A percentile compares a stretch with the other conserved stretches of the same genome.
These are phyloP conservation scores for Guadua angustifolia DNA, from an alignment of 176 grass and related monocot genomes.

Conservation along the genomic window DNA sequence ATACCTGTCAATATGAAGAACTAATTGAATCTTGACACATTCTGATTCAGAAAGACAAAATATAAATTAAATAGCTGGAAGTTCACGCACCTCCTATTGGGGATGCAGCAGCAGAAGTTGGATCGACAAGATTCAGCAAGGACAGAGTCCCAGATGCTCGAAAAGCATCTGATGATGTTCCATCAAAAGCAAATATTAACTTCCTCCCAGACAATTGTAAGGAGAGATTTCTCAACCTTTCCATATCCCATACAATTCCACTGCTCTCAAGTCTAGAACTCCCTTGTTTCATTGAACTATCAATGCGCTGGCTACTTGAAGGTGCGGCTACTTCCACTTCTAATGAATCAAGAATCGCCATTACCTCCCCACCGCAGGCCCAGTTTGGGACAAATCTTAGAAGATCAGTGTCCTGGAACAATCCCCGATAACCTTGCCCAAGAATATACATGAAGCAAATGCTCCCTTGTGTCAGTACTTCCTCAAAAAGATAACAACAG, in stretches of 20 bases:
- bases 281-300: slow-evolving; percentile 82
- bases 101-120: slow-evolving; percentile 96
- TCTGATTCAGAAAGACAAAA: slow-evolving; percentile 47
- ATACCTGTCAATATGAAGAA: slow-evolving; percentile 72
- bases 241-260: slow-evolving; percentile 98
- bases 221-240: slow-evolving; percentile 82
- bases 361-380: slow-evolving; percentile 89
- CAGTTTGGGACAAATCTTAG: slow-evolving; percentile 87
- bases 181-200: slow-evolving; percentile 99
- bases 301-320: slow-evolving; percentile 72
- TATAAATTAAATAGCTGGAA: slow-evolving; percentile 43
- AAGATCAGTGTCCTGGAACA: slow-evolving; percentile 97
- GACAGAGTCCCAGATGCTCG: slow-evolving; percentile 93
- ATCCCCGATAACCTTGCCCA: slow-evolving; percentile 86
- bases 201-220: slow-evolving; percentile 89
- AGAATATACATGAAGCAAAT: slow-evolving; percentile 99
- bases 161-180: slow-evolving; percentile 94
- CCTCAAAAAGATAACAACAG: slow-evolving; percentile 96
- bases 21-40: slow-evolving; percentile 40
- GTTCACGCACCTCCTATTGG: slow-evolving; percentile 81
- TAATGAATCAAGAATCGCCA: slow-evolving; percentile 92
- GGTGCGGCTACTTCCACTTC: slow-evolving; percentile 68
- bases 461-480: slow-evolving; percentile 83
- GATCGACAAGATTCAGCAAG: slow-evolving; percentile 96
- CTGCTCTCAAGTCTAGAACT: slow-evolving; percentile 76